Percentiles rank a stretch among this genome's conserved stretches.
Conservation (phyloP, 768 basidiomycete species). For the Agrocybe pediades region DNA sequence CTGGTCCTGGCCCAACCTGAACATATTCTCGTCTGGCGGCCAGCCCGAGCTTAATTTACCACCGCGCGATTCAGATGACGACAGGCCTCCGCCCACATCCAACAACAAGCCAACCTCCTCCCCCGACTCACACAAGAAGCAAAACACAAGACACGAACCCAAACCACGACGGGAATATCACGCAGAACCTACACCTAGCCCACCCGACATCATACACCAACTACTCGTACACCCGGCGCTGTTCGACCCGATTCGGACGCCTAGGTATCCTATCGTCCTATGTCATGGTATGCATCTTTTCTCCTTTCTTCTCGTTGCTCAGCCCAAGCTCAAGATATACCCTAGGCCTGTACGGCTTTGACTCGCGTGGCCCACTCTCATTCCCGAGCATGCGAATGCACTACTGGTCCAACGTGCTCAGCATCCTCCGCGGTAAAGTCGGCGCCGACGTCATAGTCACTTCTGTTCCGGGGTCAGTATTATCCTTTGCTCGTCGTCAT, state of each 20-base stretch:
- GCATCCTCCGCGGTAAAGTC: constrained; percentile 74
- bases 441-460: constrained; percentile 97
- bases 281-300: constrained; percentile 75
- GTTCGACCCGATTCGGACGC: constrained; percentile 74
- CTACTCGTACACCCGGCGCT: constrained; percentile 78
- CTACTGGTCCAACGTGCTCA: constrained; percentile 92
- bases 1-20: constrained; percentile 27
- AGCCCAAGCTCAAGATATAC: not conserved
- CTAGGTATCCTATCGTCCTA: constrained; percentile 91
- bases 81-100: constrained; percentile 13
- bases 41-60: constrained; percentile 13
- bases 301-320: not conserved
- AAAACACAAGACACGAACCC: not conserved
- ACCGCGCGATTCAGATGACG: constrained; percentile 3
- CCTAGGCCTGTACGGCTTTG: constrained; percentile 92
- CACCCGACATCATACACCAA: constrained; percentile 60
- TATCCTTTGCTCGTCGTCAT: not conserved
- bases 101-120: constrained; percentile 10
- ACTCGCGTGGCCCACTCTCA: constrained; percentile 79
- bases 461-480: constrained; percentile 83
- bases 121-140: constrained; percentile 20
- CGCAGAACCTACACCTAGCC: constrained; percentile 13
- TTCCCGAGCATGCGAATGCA: constrained; percentile 87
- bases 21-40: constrained; percentile 12
- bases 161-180: constrained; percentile 4